Evolutionary conservation across 2,329 filamentous ascomycete genomes (phyloP), one percentile per base, ranked within the genome.

Genomic region (Emydomyces testavorans): DNA sequence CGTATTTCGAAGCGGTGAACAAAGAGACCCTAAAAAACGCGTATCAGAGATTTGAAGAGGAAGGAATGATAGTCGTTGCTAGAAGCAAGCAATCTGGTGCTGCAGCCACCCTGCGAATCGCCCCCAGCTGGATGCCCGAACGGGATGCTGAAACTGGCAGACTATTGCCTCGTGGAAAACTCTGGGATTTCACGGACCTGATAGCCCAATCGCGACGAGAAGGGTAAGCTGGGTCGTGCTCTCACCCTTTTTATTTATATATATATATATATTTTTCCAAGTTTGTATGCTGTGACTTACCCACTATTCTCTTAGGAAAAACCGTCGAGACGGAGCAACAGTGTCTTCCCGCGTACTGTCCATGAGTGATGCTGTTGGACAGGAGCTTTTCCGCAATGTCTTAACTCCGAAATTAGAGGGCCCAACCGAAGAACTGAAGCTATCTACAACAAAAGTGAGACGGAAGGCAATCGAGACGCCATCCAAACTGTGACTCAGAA

Each of bases 1-100:
- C 83, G 24, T 98, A 98, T 68, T 96, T 95, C 57, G 92, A 98
- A 68, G 89, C 92, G 2, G 90, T 98, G 54, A 98, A 98, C 72
- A 95, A 95, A 59, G 90, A 98, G 65, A 94, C 89, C 0, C 76
- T 98, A 49, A 94, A 92, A 61, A 98, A 98, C 65, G 83, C 89
- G 0, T 95, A 90, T 65, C 75, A 79, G 31, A 79, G 87, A 13
- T 94, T 94, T 59, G 81, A 89, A 57, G 87, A 95, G 60, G 90
- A 96, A 58, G 85, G 88, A 6, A 93, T 96, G 53, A 74, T 96
- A 49, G 70, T 85, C 37, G 76, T 89, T 0, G 74, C 83, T 24
- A 85, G 84, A 57, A 69, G 66, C 47, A 82, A 80, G 57, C 82
- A 83, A 36, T 49, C 61, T 4, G 61, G 60, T 7, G 53, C 56